Percentiles rank a stretch among this genome's conserved stretches.
These are phyloP conservation scores for Coprinellus micaceus DNA, from an alignment of 768 basidiomycete genomes.

Conservation along the genomic window DNA sequence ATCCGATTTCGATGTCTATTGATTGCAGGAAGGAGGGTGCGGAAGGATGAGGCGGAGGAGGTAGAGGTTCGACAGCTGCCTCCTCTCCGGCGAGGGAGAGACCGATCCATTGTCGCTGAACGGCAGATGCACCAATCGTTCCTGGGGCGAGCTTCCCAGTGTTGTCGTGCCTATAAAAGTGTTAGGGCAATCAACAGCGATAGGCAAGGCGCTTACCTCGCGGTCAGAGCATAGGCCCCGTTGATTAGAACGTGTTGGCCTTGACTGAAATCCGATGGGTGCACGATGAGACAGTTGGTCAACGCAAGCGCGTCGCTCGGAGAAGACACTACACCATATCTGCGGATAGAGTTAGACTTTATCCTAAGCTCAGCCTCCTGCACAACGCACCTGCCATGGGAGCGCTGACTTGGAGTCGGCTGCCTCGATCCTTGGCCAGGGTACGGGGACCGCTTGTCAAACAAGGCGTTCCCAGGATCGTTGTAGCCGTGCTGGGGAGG, in stretches of 20 bases:
- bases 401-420: constrained; percentile 14
- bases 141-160: constrained; percentile 68
- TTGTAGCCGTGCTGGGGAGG: constrained; percentile 44
- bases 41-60: constrained; percentile 44
- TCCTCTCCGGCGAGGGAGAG: constrained; percentile 75
- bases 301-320: constrained; percentile 71
- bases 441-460: constrained; percentile 40
- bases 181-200: too few species aligned
- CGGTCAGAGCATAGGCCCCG: constrained; percentile 65
- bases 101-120: constrained; percentile 88
- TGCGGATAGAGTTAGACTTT: constrained; percentile 18
- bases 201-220: constrained; percentile 46
- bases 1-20: constrained; percentile 77
- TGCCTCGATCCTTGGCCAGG: constrained; percentile 10
- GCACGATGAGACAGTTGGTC: constrained; percentile 77
- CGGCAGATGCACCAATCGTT: constrained; percentile 67
- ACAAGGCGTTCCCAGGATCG: constrained; percentile 45
- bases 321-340: constrained; percentile 55
- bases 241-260: constrained; percentile 79
- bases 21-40: constrained; percentile 67
- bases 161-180: constrained; percentile 62
- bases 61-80: constrained; percentile 65
- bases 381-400: constrained; percentile 21
- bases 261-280: constrained; percentile 69
- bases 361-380: background rate